phyloP scores from a whole-genome alignment of 192 early-diverging fungal species.

The Linnemannia schmuckeri region DNA sequence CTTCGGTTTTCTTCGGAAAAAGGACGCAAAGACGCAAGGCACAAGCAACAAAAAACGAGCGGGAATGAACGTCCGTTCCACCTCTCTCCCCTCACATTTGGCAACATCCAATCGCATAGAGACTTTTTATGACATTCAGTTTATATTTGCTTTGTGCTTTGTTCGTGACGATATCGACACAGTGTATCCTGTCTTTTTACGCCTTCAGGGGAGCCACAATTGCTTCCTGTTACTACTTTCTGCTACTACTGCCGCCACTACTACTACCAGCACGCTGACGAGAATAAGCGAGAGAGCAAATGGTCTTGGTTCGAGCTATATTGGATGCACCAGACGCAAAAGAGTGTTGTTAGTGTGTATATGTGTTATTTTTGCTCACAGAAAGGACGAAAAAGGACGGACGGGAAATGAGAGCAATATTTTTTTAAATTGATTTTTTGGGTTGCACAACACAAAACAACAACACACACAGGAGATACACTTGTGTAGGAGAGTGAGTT shows the following conservation, averaged over 20 bases:
- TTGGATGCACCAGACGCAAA: conserved; percentile 8
- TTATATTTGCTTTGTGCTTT: background rate
- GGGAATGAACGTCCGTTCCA: background rate
- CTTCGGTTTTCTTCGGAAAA: background rate
- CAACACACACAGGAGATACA: background rate
- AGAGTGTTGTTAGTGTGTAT: background rate
- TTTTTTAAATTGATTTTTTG: conserved; percentile 28
- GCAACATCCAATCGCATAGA: background rate
- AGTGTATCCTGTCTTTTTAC: no score
- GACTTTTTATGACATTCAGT: background rate
- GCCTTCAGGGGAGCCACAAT: no score
- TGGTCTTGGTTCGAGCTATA: conserved; percentile 8
- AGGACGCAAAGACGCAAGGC: background rate
- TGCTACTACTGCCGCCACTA: background rate
- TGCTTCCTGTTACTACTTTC: no score
- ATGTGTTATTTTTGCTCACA: conserved; percentile 4
- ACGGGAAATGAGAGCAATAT: conserved; percentile 34
- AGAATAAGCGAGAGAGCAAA: background rate
- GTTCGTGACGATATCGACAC: background rate
- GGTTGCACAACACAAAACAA: background rate
- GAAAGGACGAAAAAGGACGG: conserved; percentile 2
- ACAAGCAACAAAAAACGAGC: background rate
- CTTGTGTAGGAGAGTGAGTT: no score
- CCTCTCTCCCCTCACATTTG: background rate
- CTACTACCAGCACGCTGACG: background rate